phyloP scores from a whole-genome alignment of 768 basidiomycete species.

The Daedaleopsis nitida region DNA sequence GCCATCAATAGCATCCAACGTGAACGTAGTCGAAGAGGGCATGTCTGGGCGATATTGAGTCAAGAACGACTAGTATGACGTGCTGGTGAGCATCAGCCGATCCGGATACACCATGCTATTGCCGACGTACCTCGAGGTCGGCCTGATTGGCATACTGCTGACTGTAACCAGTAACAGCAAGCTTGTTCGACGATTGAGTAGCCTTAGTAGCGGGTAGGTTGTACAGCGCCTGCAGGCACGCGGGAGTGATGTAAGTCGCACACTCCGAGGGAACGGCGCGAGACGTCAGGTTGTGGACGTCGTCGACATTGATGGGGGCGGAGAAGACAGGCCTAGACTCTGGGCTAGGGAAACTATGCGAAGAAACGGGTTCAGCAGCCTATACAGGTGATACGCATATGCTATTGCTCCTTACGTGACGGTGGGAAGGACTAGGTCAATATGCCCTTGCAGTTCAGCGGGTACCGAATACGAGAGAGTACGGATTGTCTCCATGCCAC shows the following conservation, averaged over 20 bases:
- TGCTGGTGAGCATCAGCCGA: too few species aligned
- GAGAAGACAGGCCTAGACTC: constrained; percentile 1
- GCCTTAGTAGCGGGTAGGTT: constrained; percentile 28
- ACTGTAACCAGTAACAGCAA: constrained; percentile 38
- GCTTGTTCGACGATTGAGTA: constrained; percentile 25
- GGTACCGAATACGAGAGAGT: constrained; percentile 37
- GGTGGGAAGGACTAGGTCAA: constrained; percentile 35
- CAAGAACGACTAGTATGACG: constrained; percentile 58
- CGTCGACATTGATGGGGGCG: constrained; percentile 21
- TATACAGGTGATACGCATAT: neutral
- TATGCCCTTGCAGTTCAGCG: constrained; percentile 25
- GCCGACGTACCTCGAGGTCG: too few species aligned
- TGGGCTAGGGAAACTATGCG: constrained; percentile 25
- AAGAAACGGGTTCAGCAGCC: neutral
- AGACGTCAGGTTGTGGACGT: constrained; percentile 2
- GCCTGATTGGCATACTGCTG: constrained; percentile 30
- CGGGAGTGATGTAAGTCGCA: constrained; percentile 27
- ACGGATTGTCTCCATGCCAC: constrained; percentile 26
- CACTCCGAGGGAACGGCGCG: constrained; percentile 25
- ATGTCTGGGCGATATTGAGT: constrained; percentile 19
- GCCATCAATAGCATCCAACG: constrained; percentile 45
- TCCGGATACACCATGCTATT: too few species aligned
- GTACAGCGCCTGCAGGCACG: constrained; percentile 36
- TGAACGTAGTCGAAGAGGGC: constrained; percentile 16
- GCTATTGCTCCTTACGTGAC: constrained; percentile 22